Evolutionary conservation across 2,329 filamentous ascomycete species (phyloP).

Genomic region (Trichoderma atrobrunneum): DNA sequence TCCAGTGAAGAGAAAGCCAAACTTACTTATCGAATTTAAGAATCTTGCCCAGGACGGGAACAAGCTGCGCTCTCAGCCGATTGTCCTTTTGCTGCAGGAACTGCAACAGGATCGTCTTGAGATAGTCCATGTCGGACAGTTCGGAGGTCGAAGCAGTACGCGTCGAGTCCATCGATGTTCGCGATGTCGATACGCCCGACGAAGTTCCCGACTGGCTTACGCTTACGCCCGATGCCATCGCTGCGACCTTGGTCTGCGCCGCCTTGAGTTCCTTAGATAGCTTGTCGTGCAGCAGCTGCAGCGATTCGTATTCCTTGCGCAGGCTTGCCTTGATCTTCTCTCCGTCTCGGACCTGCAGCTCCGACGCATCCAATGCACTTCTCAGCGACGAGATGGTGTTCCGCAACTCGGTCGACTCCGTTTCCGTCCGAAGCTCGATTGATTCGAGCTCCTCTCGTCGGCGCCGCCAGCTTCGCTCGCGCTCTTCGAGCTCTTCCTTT

Average conservation of each 20-base stretch:
- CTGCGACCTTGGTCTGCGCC: slow-evolving; percentile 46
- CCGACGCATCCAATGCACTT: slow-evolving; percentile 79
- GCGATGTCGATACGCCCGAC: slow-evolving; percentile 37
- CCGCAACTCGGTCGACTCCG: slow-evolving; percentile 73
- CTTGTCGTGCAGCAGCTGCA: slow-evolving; percentile 73
- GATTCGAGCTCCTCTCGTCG: slow-evolving; percentile 74
- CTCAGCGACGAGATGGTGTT: slow-evolving; percentile 74
- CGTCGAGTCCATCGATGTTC: slow-evolving; percentile 40
- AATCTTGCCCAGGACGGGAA: slow-evolving; percentile 74
- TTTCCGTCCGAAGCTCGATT: slow-evolving; percentile 62
- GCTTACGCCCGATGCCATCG: slow-evolving; percentile 28
- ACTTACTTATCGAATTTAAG: slow-evolving; percentile 73
- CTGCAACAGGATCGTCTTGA: slow-evolving; percentile 78
- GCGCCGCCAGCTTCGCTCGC: slow-evolving; percentile 70
- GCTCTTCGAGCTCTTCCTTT: slow-evolving; percentile 71
- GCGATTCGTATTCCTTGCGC: slow-evolving; percentile 73
- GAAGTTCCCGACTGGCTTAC: slow-evolving; percentile 27
- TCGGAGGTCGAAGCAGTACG: slow-evolving; percentile 31
- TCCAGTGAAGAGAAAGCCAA: background rate
- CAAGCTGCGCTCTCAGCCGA: slow-evolving; percentile 69
- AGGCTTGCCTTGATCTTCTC: slow-evolving; percentile 80
- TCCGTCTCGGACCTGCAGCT: slow-evolving; percentile 76
- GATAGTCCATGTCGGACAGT: slow-evolving; percentile 57
- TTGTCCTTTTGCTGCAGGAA: slow-evolving; percentile 80
- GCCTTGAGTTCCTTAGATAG: slow-evolving; percentile 64